These are phyloP conservation scores for Blastosporella zonata DNA, from an alignment of 1,284 basidiomycete species.

Conservation along the genomic window DNA sequence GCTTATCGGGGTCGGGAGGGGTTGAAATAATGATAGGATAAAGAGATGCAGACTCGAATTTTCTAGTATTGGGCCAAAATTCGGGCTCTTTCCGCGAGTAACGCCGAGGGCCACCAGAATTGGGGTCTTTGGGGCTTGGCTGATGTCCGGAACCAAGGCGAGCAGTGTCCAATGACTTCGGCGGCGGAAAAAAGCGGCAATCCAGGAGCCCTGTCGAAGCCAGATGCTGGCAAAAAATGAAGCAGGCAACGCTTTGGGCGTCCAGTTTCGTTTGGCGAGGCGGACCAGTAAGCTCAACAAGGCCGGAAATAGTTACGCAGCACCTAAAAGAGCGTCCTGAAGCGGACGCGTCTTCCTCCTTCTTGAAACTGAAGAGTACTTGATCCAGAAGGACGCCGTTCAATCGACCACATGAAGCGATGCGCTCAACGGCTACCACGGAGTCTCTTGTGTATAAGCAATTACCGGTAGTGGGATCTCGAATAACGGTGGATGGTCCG, in stretches of 20 bases:
- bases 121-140: conserved; percentile 21
- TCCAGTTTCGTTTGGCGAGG: conserved; percentile 42
- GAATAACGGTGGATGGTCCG: conserved; percentile 33
- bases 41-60: conserved; percentile 35
- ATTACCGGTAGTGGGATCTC: conserved; percentile 57
- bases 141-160: conserved; percentile 8
- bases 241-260: conserved; percentile 59
- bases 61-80: conserved; percentile 64
- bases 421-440: conserved; percentile 3
- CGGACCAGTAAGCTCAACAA: conserved; percentile 43
- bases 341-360: conserved; percentile 24
- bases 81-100: conserved; percentile 56
- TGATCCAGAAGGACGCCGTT: conserved; percentile 20
- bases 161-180: background rate
- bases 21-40: conserved; percentile 55
- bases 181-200: conserved; percentile 45
- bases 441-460: conserved; percentile 49
- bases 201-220: conserved; percentile 49
- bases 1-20: conserved; percentile 26
- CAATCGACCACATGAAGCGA: conserved; percentile 34
- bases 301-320: conserved; percentile 45
- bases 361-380: conserved; percentile 43
- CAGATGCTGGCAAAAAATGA: conserved; percentile 50
- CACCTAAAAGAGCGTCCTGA: conserved; percentile 38
- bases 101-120: conserved; percentile 40